Base-by-base conservation (phyloP, 2,329 filamentous ascomycete species). In the Monilinia laxa region DNA sequence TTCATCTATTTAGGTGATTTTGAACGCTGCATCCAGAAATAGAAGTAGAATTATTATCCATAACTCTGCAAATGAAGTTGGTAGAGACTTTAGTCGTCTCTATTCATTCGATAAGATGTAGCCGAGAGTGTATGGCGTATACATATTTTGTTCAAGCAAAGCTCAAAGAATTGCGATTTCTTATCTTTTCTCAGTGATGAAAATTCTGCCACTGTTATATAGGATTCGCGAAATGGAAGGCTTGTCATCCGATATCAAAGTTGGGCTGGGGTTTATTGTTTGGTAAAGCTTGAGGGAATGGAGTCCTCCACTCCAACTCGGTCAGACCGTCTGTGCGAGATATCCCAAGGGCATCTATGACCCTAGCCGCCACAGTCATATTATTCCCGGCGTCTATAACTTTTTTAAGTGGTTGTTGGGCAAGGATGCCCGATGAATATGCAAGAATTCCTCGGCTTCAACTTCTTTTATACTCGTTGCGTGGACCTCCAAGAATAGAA, bases 401-500 rank as follows among this genome's bases (percentile, higher is more conserved):
- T 20, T 28, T 35, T 35, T 23, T 4, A 35, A 31, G 12, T 45
- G n/a, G 28, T 60, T 49, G 6, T 12, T 16, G 47, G 47, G 23
- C 53, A 58, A 16, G 40, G 52, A 51, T n/a, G 3, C 28, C 35
- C 12, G 28, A 16, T 23, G 12, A 16, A 57, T 23, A 47, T 64
- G 62, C 62, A 64, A 57, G 23, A 64, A 31, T 35, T 45, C 6
- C 18, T 49, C 62, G 53, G 40, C 52, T 28, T 18, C 25, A 49
- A 28, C 52, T 64, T 18, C 40, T 57, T 35, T 49, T 35, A 18
- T 25, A 25, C 23, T 40, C 18, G 23, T 45, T 45, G 62, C 51
- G 38, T 56, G 25, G 51, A 45, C 12, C 14, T n/a, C 62, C 18
- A 57, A 58, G 40, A 64, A 64, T 58, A 58, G 42, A 58, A 56